Evolutionary conservation across 202 grass and related monocot genomes (phyloP).

Genomic region (Digitaria exilis): DNA sequence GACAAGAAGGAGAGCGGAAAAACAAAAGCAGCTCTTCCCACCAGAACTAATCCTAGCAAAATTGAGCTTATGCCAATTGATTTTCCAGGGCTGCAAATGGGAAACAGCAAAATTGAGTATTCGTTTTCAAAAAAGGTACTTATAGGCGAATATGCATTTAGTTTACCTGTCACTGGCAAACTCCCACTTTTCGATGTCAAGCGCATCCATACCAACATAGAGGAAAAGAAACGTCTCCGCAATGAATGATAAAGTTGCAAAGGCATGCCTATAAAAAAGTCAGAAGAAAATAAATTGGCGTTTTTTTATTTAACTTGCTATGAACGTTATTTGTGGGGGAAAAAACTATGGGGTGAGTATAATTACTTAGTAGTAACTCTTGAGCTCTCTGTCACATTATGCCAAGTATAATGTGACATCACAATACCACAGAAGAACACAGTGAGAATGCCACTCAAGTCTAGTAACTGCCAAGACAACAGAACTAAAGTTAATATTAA

Average conservation of each 20-base stretch:
- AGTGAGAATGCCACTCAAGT: conserved; percentile 96
- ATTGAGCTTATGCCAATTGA: conserved; percentile 86
- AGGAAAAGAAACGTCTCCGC: conserved; percentile 92
- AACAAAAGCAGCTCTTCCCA: conserved; percentile 97
- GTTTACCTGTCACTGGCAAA: conserved; percentile 77
- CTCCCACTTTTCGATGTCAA: conserved; percentile 96
- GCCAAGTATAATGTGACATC: conserved; percentile 99
- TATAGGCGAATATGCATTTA: conserved; percentile 9
- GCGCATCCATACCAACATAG: conserved; percentile 98
- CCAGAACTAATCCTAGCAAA: conserved; percentile 84
- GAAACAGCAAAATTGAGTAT: conserved; percentile 25
- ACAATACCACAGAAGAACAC: conserved; percentile 98
- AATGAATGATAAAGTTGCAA: conserved; percentile 97
- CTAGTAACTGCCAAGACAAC: conserved; percentile 63
- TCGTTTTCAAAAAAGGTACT: background rate
- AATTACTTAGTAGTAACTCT: conserved; percentile 98
- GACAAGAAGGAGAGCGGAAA: conserved; percentile 95
- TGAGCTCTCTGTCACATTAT: conserved; percentile 99
- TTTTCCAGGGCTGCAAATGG: conserved; percentile 77
- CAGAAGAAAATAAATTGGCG: conserved; percentile 1
- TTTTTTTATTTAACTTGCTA: background rate
- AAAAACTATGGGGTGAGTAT: background rate
- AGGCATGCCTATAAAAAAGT: conserved; percentile 65
- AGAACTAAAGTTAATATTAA: background rate
- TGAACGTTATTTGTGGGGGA: background rate